Conservation (phyloP, 331 rosid species). For the Erythrophleum ivorense region DNA sequence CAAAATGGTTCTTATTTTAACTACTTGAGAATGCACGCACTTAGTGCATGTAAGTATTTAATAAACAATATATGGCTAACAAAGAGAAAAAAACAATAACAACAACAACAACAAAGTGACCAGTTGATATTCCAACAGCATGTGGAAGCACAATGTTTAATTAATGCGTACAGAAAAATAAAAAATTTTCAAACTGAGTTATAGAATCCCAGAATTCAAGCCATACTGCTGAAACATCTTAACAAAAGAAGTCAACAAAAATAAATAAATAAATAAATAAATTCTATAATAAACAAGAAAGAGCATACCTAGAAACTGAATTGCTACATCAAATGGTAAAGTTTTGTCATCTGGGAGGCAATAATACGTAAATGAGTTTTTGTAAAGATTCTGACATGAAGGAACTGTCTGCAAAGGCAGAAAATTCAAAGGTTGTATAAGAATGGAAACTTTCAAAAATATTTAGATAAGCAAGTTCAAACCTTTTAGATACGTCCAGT, state of each 20-base stretch:
- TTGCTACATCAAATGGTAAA: conserved; percentile 83
- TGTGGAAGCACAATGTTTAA: conserved; percentile 20
- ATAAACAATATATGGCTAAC: neutral
- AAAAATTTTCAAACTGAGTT: no score
- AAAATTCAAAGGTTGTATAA: conserved; percentile 18
- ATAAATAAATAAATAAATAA: neutral
- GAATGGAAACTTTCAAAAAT: conserved; percentile 16
- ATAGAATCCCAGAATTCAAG: no score
- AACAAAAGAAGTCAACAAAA: conserved; percentile 30
- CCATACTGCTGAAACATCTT: neutral
- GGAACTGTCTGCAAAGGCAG: conserved; percentile 82
- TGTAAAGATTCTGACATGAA: conserved; percentile 94
- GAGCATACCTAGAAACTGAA: conserved; percentile 77
- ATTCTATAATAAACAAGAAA: conserved; percentile 11
- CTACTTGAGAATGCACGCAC: conserved; percentile 8
- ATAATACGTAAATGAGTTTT: conserved; percentile 91
- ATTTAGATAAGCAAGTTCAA: neutral
- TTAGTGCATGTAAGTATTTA: neutral
- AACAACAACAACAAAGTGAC: neutral
- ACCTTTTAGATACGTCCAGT: neutral
- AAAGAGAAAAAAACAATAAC: neutral
- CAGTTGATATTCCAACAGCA: conserved; percentile 17
- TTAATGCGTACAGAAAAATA: neutral
- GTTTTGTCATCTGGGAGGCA: conserved; percentile 78
- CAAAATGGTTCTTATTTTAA: conserved; percentile 7